Evolutionary conservation across 257 asterid species (phyloP), one percentile per base, ranked within the genome.

Genomic region (Cruciata laevipes): DNA sequence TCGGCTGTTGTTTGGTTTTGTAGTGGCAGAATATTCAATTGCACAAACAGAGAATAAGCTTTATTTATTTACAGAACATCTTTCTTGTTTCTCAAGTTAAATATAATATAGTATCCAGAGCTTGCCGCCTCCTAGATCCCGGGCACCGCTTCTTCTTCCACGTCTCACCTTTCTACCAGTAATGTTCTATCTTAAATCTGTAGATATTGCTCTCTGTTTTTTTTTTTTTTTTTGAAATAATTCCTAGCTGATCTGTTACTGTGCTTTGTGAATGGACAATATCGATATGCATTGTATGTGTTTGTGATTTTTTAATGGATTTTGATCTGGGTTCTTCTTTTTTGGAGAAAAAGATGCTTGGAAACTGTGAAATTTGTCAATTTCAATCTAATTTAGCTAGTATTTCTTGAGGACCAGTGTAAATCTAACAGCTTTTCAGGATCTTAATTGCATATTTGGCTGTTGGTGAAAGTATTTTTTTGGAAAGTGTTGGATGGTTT

Each of bases 81-180:
- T 65, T 65, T 24, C 69, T 65, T 65, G 69, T 65, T 42, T 53
- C 38, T 65, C 69, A 65, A 65, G 69, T 23, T 31, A 37, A 35
- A 37, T 32, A 63, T 17, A 61, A 38, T 20, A 37, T 21, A 20
- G 67, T 63, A 38, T 37, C 53, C 13, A 6, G 2, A 7, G 20
- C 6, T n/a, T n/a, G 11, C 16, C 6, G 12, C 25, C 37, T 59
- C 69, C 57, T n/a, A 65, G 37, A 42, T 65, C 69, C 37, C 37
- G 57, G 68, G 58, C 27, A 30, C 33, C 16, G 52, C 67, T 52
- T n/a, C 56, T 18, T 53, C 20, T n/a, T 4, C n/a, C 58, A 52
- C 3, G 25, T 13, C 31, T 56, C n/a, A 56, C 32, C 33, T 31
- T 58, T 1, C 33, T 58, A 18, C 67, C n/a, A 63, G 53, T 63